Evolutionary conservation across 2,329 filamentous ascomycete species (phyloP).

Genomic region (Penicillium sp.): DNA sequence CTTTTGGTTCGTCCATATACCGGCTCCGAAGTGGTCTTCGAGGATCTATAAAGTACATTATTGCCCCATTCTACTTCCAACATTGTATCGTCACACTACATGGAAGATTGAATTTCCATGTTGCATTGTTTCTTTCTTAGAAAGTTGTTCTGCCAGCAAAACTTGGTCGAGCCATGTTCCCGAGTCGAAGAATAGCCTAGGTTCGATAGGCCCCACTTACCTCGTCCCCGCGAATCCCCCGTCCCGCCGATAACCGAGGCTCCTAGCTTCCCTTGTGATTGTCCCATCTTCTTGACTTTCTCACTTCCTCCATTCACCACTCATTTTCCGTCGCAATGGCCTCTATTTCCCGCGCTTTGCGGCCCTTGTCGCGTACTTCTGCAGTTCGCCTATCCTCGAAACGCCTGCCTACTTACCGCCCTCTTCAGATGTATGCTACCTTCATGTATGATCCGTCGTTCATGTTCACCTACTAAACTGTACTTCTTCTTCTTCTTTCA

Average conservation of each 20-base stretch:
- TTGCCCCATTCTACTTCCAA: neutral
- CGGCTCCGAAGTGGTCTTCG: neutral
- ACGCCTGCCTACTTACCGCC: slow-evolving; percentile 38
- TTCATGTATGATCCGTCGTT: neutral
- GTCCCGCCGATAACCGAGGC: slow-evolving; percentile 28
- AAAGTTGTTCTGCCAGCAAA: no score
- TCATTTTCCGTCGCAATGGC: slow-evolving; percentile 43
- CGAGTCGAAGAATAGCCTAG: neutral
- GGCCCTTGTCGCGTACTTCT: slow-evolving; percentile 45
- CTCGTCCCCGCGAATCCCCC: slow-evolving; percentile 21
- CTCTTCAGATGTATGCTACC: slow-evolving; percentile 43
- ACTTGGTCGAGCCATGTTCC: neutral
- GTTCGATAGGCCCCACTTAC: slow-evolving; percentile 13
- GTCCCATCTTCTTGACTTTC: slow-evolving; percentile 9
- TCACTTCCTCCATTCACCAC: slow-evolving; percentile 3
- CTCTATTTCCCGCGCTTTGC: slow-evolving; percentile 49
- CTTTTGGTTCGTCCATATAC: neutral
- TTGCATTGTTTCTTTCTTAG: neutral
- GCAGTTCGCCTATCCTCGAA: slow-evolving; percentile 42
- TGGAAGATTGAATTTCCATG: neutral
- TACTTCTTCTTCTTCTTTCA: slow-evolving; percentile 16
- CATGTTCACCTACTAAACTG: neutral
- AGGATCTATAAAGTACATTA: neutral
- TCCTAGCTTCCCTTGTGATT: slow-evolving; percentile 21
- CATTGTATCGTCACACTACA: no score